Conservation (phyloP, 441 rosid genomes). For the Populus hybrid region DNA sequence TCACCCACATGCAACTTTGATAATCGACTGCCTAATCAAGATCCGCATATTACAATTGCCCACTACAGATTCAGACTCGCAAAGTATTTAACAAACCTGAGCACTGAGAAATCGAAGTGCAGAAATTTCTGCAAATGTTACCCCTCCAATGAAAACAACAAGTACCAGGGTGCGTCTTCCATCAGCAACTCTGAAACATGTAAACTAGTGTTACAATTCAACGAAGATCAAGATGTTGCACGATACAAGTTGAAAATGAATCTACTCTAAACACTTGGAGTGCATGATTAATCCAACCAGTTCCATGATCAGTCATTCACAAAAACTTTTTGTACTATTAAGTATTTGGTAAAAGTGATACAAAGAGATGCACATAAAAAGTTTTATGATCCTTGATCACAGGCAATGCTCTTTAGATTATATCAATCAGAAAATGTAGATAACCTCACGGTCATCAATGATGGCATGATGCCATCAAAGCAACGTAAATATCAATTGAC, state of each 20-base stretch:
- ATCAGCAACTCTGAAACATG: constrained; percentile 62
- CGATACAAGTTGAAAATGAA: neutral
- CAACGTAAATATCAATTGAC: neutral
- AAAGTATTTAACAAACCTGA: constrained; percentile 48
- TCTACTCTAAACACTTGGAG: neutral
- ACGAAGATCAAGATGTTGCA: neutral
- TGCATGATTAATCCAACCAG: neutral
- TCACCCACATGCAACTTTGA: neutral
- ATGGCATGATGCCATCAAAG: neutral
- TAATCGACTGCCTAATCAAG: neutral
- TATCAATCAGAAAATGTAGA: neutral
- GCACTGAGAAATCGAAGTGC: constrained; percentile 88
- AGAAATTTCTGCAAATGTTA: too few species aligned
- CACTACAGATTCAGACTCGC: neutral
- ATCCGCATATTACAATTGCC: neutral
- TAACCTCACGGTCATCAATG: neutral
- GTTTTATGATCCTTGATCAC: neutral
- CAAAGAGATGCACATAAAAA: neutral
- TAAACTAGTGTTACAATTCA: constrained; percentile 3
- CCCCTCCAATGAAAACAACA: too few species aligned
- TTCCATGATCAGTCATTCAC: neutral
- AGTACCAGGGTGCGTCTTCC: constrained; percentile 90
- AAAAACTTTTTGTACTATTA: neutral
- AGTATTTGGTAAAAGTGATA: neutral
- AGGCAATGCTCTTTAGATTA: neutral